These are phyloP conservation scores for Eucalyptus cloeziana DNA, from an alignment of 345 rosid genomes.

Conservation along the genomic window DNA sequence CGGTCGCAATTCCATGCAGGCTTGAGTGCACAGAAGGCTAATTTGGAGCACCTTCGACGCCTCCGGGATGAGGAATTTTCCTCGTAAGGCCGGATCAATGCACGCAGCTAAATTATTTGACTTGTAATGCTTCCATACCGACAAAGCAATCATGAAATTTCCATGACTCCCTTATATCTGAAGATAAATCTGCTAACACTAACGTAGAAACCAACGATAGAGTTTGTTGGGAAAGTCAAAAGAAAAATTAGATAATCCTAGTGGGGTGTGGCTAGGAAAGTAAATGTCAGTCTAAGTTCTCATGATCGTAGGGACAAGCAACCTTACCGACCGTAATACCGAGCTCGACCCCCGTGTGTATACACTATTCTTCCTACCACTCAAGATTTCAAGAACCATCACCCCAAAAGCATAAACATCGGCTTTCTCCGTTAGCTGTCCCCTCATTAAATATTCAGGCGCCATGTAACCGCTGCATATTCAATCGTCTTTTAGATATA, in stretches of 20 bases:
- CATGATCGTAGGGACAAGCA: not conserved
- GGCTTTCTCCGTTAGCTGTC: constrained; percentile 29
- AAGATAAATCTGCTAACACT: not conserved
- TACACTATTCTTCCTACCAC: constrained; percentile 47
- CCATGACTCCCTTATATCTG: not conserved
- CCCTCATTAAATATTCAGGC: too few species aligned
- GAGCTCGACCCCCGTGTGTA: constrained; percentile 41
- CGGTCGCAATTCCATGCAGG: constrained; percentile 50
- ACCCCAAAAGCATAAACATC: constrained; percentile 85
- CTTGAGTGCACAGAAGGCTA: constrained; percentile 72
- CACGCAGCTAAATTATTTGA: constrained; percentile 8
- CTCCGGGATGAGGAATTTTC: constrained; percentile 14
- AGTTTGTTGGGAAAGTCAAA: not conserved
- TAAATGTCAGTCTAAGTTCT: not conserved
- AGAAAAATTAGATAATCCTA: not conserved
- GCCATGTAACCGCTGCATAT: too few species aligned
- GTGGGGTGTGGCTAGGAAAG: not conserved
- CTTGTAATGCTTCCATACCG: constrained; percentile 69
- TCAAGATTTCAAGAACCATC: constrained; percentile 47
- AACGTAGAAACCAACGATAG: not conserved
- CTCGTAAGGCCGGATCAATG: constrained; percentile 24
- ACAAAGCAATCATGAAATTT: not conserved
- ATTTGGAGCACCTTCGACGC: constrained; percentile 46
- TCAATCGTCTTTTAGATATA: too few species aligned
- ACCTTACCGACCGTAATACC: constrained; percentile 33